Percentiles rank a stretch among this genome's conserved stretches.
These are phyloP conservation scores for Tulasnella sp. DNA, from an alignment of 768 basidiomycete genomes.

Conservation along the genomic window DNA sequence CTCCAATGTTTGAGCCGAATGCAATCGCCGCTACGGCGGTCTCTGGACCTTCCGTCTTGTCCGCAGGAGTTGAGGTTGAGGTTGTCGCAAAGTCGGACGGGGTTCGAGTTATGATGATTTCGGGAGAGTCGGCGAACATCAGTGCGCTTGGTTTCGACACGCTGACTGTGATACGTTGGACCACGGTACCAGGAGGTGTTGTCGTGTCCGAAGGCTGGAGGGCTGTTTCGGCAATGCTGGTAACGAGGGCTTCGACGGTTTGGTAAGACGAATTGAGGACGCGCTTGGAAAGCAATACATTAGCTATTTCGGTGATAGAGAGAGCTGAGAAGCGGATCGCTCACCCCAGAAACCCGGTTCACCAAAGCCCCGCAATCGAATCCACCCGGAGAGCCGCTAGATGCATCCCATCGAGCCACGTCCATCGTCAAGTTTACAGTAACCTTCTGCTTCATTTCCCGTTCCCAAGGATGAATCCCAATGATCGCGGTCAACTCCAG, in stretches of 20 bases:
- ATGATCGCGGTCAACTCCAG: slow-evolving; percentile 61
- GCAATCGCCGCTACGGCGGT: slow-evolving; percentile 62
- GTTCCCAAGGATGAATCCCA: slow-evolving; percentile 70
- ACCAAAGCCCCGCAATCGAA: slow-evolving; percentile 52
- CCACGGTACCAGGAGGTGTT: slow-evolving; percentile 41
- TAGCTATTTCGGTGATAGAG: neutral
- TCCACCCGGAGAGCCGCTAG: slow-evolving; percentile 23
- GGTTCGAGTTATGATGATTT: slow-evolving; percentile 60
- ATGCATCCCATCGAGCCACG: slow-evolving; percentile 42
- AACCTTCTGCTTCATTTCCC: slow-evolving; percentile 65
- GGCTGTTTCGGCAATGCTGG: slow-evolving; percentile 55
- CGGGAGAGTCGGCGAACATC: slow-evolving; percentile 64
- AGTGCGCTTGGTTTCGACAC: slow-evolving; percentile 74
- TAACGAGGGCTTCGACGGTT: slow-evolving; percentile 73
- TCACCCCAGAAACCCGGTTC: slow-evolving; percentile 45
- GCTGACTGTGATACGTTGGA: slow-evolving; percentile 52
- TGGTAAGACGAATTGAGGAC: slow-evolving; percentile 55
- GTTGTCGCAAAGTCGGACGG: slow-evolving; percentile 36
- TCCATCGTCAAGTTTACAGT: slow-evolving; percentile 50
- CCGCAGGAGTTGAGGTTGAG: neutral
- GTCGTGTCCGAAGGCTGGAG: slow-evolving; percentile 42
- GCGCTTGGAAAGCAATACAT: slow-evolving; percentile 47
- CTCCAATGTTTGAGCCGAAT: slow-evolving; percentile 89
- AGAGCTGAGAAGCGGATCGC: slow-evolving; percentile 38
- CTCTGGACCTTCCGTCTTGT: neutral